Conservation (phyloP, 1,139 yeast species). For the Pichia sp. region DNA sequence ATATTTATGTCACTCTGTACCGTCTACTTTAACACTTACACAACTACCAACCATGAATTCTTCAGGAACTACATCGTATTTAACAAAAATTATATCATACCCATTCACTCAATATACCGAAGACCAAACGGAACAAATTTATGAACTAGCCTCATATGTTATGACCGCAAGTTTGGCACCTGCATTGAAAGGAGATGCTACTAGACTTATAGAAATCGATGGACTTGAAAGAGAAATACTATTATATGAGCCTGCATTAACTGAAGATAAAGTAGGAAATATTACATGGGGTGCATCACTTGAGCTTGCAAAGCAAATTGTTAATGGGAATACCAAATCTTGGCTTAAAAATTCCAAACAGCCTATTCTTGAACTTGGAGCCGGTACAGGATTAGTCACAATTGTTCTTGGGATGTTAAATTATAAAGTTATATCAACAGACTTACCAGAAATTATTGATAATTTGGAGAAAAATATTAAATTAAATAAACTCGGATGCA, state of each 20-base stretch:
- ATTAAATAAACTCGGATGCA: conserved; percentile 37
- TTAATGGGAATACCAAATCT: conserved; percentile 16
- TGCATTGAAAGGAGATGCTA: conserved; percentile 71
- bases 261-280: conserved; percentile 81
- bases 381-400: conserved; percentile 93
- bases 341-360: conserved; percentile 23
- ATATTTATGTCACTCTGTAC: conserved; percentile 1
- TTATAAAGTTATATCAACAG: conserved; percentile 56
- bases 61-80: conserved; percentile 45
- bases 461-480: conserved; percentile 57
- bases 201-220: conserved; percentile 25
- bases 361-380: conserved; percentile 73
- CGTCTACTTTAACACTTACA: conserved; percentile 8
- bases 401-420: conserved; percentile 53
- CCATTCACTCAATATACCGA: conserved; percentile 45
- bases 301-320: conserved; percentile 54
- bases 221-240: conserved; percentile 29
- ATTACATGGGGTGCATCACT: conserved; percentile 96
- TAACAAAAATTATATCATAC: conserved; percentile 58
- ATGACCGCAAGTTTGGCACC: conserved; percentile 84
- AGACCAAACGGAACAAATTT: conserved; percentile 37
- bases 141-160: conserved; percentile 53
- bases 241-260: conserved; percentile 77
- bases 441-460: conserved; percentile 67
- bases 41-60: conserved; percentile 11